A percentile compares a stretch with the other conserved stretches of the same genome.
phyloP scores from a whole-genome alignment of 306 rosid species.

The Begonia masoniana region DNA sequence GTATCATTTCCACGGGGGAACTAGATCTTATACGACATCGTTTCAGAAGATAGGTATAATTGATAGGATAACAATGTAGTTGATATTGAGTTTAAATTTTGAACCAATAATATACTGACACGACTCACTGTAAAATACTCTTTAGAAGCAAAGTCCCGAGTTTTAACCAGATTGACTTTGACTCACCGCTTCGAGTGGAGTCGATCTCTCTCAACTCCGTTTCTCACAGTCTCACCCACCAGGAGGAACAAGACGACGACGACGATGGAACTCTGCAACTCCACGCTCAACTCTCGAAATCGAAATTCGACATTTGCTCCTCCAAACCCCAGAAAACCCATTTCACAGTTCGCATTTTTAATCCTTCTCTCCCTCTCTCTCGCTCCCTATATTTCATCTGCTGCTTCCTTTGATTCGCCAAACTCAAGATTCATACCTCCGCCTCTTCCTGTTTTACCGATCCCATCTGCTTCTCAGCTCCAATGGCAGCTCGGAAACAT shows the following conservation, averaged over 20 bases:
- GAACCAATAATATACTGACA: too few relatives aligned
- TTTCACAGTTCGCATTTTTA: conserved; percentile 11
- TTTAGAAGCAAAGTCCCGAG: too few relatives aligned
- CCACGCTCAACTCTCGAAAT: neutral
- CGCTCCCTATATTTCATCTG: conserved; percentile 1
- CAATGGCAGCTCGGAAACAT: conserved; percentile 64
- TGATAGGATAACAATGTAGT: too few relatives aligned
- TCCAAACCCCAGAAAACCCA: conserved; percentile 11
- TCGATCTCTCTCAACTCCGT: neutral
- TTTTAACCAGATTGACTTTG: too few relatives aligned
- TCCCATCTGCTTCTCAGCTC: conserved; percentile 66
- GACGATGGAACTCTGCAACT: neutral
- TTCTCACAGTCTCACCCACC: too few relatives aligned
- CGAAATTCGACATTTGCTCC: conserved; percentile 2
- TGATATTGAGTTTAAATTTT: too few relatives aligned
- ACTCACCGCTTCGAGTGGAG: too few relatives aligned
- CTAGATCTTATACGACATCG: too few relatives aligned
- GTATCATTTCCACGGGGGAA: too few relatives aligned
- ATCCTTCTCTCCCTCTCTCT: conserved; percentile 11
- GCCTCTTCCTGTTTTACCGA: conserved; percentile 77
- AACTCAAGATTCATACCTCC: conserved; percentile 20
- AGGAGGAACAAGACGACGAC: neutral
- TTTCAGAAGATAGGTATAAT: too few relatives aligned
- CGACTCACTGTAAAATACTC: too few relatives aligned
- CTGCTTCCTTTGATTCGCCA: conserved; percentile 13